phyloP scores from a whole-genome alignment of 2,329 filamentous ascomycete species.

The Aplosporella prunicola region DNA sequence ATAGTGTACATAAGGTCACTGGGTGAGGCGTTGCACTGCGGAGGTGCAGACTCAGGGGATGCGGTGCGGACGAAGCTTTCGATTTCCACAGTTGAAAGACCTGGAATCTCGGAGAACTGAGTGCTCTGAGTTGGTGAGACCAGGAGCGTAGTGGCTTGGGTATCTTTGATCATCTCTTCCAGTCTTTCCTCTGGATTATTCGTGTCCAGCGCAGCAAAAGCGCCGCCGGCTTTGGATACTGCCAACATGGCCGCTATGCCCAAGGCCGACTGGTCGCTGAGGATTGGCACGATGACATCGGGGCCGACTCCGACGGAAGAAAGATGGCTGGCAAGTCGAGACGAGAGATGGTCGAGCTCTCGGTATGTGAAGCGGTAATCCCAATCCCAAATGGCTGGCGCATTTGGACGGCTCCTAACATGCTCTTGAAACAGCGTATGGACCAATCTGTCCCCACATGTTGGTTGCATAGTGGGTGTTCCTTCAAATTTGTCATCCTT shows the following conservation, averaged over 20 bases:
- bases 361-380: slow-evolving; percentile 5
- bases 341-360: slow-evolving; percentile 6
- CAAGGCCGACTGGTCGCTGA: slow-evolving; percentile 29
- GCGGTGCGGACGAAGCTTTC: not conserved
- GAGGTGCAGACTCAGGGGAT: not conserved
- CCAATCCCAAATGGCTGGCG: slow-evolving; percentile 14
- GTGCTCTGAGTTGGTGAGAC: too few species aligned
- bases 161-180: too few species aligned
- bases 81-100: too few species aligned
- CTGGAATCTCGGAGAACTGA: not conserved
- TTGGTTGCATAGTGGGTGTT: not conserved
- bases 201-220: slow-evolving; percentile 29
- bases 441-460: not conserved
- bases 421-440: not conserved
- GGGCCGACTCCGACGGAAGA: not conserved
- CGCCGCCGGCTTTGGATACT: slow-evolving; percentile 30
- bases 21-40: not conserved
- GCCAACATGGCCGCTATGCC: slow-evolving; percentile 28
- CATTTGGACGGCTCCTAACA: not conserved
- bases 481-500: not conserved
- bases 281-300: slow-evolving; percentile 15
- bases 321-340: slow-evolving; percentile 1
- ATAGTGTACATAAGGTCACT: slow-evolving; percentile 69
- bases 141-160: too few species aligned
- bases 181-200: not conserved